These are phyloP conservation scores for Cyberlindnera euphorbiiphila DNA, from an alignment of 805 yeast genomes.

Conservation along the genomic window DNA sequence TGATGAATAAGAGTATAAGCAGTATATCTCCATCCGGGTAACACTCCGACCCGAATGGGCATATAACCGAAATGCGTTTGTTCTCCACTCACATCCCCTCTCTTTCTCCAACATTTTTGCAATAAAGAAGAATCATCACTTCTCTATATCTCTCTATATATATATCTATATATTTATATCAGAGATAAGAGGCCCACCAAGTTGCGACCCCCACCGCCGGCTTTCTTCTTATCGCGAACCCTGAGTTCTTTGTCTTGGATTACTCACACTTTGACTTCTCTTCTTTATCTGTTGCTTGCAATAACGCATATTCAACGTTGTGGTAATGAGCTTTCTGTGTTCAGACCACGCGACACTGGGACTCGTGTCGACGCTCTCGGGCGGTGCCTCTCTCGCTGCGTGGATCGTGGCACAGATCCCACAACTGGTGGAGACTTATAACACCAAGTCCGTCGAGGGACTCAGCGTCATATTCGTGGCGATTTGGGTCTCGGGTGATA, in stretches of 20 bases:
- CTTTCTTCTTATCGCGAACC: not conserved
- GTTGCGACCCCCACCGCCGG: not conserved
- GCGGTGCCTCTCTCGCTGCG: constrained; percentile 43
- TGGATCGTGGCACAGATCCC: constrained; percentile 51
- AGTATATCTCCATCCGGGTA: no score
- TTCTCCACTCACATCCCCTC: no score
- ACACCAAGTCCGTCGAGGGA: constrained; percentile 57
- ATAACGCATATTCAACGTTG: no score
- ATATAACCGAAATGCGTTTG: no score
- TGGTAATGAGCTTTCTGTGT: constrained; percentile 10
- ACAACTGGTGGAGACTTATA: constrained; percentile 52
- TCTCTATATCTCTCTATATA: not conserved
- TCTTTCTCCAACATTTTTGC: no score
- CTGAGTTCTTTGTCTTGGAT: not conserved
- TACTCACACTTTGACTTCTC: not conserved
- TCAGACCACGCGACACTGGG: constrained; percentile 13
- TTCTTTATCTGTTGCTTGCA: no score
- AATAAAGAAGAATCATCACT: no score
- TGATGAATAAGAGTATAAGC: not conserved
- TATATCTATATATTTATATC: no score
- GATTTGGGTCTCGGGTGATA: constrained; percentile 41
- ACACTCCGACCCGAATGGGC: no score
- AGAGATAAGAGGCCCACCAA: not conserved
- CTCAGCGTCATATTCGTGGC: constrained; percentile 49
- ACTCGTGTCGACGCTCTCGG: constrained; percentile 32